phyloP scores from a whole-genome alignment of 805 yeast genomes.

The Ogataea dorogensis region DNA sequence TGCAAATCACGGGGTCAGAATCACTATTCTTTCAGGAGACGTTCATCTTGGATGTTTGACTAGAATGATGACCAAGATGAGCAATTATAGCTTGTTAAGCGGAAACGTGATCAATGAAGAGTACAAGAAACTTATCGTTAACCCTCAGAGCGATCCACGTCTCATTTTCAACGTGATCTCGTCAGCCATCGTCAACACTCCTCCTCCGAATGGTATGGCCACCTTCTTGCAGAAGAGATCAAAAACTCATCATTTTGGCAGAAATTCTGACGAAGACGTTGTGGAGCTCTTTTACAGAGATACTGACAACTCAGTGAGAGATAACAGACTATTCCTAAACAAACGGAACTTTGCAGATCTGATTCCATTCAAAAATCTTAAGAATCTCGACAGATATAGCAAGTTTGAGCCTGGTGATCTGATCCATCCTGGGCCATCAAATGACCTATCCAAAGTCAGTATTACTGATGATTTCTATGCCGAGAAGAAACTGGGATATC shows the following conservation, averaged over 20 bases:
- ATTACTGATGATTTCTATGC: constrained; percentile 11
- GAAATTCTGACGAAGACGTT: constrained; percentile 71
- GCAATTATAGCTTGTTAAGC: constrained; percentile 40
- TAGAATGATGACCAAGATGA: constrained; percentile 59
- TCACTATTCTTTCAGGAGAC: constrained; percentile 89
- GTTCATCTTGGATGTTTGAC: constrained; percentile 90
- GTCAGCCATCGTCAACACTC: constrained; percentile 88
- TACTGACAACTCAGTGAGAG: constrained; percentile 49
- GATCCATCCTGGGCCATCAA: constrained; percentile 45
- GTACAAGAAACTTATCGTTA: constrained; percentile 39
- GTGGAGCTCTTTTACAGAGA: constrained; percentile 68
- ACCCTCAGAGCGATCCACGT: constrained; percentile 70
- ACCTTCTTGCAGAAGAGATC: constrained; percentile 65
- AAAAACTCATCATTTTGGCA: constrained; percentile 64
- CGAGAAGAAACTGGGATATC: constrained; percentile 43
- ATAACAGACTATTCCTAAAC: constrained; percentile 52
- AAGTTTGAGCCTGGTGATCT: constrained; percentile 23
- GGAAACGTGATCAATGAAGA: constrained; percentile 35
- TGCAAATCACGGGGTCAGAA: constrained; percentile 58
- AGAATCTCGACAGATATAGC: constrained; percentile 13
- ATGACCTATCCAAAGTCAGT: constrained; percentile 16
- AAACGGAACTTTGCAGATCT: constrained; percentile 73
- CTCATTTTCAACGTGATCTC: constrained; percentile 80
- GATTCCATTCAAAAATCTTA: constrained; percentile 46
- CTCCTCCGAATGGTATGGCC: constrained; percentile 91